These are phyloP conservation scores for Zygnema circumcarinatum DNA, from an alignment of 139 green algal species.

Conservation along the genomic window DNA sequence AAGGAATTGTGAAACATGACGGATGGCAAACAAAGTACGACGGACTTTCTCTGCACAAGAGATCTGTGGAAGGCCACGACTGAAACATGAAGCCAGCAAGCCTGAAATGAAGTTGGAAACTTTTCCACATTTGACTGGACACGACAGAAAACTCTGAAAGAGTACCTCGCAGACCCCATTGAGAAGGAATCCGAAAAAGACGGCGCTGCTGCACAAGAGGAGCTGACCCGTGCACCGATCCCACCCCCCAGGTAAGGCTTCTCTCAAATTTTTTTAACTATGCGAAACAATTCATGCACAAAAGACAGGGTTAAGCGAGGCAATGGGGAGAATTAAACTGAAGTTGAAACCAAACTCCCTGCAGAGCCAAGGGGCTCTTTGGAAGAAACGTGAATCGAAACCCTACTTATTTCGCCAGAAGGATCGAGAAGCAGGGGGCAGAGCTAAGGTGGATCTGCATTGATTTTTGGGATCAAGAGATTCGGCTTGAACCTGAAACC, in stretches of 20 bases:
- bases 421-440: neutral
- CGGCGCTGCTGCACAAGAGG: neutral
- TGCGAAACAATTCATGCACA: neutral
- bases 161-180: slow-evolving; percentile 28
- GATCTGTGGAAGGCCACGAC: neutral
- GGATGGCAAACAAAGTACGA: neutral
- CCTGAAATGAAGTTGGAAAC: neutral
- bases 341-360: neutral
- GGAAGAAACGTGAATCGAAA: too few relatives aligned
- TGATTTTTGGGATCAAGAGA: neutral
- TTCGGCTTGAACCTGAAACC: neutral
- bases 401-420: too few relatives aligned
- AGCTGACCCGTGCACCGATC: neutral
- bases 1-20: neutral
- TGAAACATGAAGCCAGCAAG: neutral
- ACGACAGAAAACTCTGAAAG: slow-evolving; percentile 1
- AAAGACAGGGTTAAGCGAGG: neutral
- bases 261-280: neutral
- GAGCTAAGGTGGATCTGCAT: neutral
- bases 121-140: neutral
- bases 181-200: slow-evolving; percentile 19
- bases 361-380: too few relatives aligned
- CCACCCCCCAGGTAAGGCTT: too few relatives aligned
- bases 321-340: neutral
- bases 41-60: neutral